A percentile compares a stretch with the other conserved stretches of the same genome.
Conservation (phyloP, 306 rosid genomes). For the Acmispon strigosus region DNA sequence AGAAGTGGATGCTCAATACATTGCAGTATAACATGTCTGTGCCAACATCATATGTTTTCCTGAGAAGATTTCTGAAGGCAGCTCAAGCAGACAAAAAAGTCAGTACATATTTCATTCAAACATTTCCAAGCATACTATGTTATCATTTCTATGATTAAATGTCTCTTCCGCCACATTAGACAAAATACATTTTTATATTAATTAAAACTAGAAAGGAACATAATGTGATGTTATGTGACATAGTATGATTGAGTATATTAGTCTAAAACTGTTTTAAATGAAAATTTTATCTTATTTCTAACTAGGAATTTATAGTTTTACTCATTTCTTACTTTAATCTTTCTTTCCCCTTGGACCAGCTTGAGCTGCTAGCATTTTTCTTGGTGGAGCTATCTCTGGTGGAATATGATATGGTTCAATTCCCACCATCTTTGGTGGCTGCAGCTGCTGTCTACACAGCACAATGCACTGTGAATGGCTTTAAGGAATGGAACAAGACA, state of each 20-base stretch:
- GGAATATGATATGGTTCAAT: constrained; percentile 83
- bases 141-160: neutral
- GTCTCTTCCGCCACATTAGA: too few relatives aligned
- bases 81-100: constrained; percentile 83
- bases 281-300: neutral
- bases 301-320: neutral
- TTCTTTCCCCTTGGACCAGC: constrained; percentile 39
- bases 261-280: too few relatives aligned
- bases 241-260: too few relatives aligned
- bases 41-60: constrained; percentile 80
- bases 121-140: neutral
- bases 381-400: constrained; percentile 86
- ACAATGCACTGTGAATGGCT: constrained; percentile 54
- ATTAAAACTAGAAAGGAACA: too few relatives aligned
- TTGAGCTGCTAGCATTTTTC: constrained; percentile 76
- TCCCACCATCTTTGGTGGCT: constrained; percentile 72
- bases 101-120: neutral
- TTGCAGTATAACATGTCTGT: constrained; percentile 89
- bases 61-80: constrained; percentile 85
- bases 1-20: constrained; percentile 68
- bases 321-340: neutral
- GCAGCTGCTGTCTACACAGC: constrained; percentile 83
- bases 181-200: too few relatives aligned
- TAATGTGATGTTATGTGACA: too few relatives aligned
- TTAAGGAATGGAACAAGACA: constrained; percentile 71